These are phyloP conservation scores for Trametes pubescens DNA, from an alignment of 1,284 basidiomycete species.

Conservation along the genomic window DNA sequence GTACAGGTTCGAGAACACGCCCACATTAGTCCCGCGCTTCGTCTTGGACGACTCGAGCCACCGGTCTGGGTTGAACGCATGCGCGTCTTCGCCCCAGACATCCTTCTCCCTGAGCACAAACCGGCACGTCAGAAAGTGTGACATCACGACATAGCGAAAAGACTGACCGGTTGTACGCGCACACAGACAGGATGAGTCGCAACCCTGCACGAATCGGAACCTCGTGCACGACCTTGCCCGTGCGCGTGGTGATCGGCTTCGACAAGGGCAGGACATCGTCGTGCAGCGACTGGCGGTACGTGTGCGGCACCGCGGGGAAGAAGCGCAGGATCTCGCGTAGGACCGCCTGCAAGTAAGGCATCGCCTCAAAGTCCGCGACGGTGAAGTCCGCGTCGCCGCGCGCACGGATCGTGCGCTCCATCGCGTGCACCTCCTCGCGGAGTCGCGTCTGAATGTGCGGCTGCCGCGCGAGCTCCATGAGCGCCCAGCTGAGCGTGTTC, in stretches of 20 bases:
- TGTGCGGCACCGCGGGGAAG: slow-evolving; percentile 40
- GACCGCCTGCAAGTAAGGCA: slow-evolving; percentile 60
- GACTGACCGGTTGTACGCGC: slow-evolving; percentile 47
- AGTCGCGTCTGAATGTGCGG: slow-evolving; percentile 49
- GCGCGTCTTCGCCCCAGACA: slow-evolving; percentile 40
- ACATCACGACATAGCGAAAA: neutral
- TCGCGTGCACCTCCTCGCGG: slow-evolving; percentile 49
- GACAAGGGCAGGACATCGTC: slow-evolving; percentile 47
- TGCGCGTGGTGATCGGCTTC: slow-evolving; percentile 36
- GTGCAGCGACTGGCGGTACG: slow-evolving; percentile 36
- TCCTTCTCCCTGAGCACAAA: slow-evolving; percentile 31
- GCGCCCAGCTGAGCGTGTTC: slow-evolving; percentile 50
- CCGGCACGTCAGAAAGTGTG: neutral
- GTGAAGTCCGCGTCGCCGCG: slow-evolving; percentile 53
- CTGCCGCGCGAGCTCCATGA: slow-evolving; percentile 52
- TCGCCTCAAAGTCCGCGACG: slow-evolving; percentile 58
- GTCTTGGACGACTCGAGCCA: slow-evolving; percentile 34
- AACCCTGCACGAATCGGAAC: slow-evolving; percentile 46
- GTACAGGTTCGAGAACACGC: slow-evolving; percentile 52
- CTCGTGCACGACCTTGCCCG: slow-evolving; percentile 44
- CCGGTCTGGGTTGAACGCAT: slow-evolving; percentile 39
- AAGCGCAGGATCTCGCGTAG: slow-evolving; percentile 53
- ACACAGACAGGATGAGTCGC: slow-evolving; percentile 45
- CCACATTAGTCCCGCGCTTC: slow-evolving; percentile 41
- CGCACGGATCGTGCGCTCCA: slow-evolving; percentile 46